These are phyloP conservation scores for Coelastrella sp. DNA, from an alignment of 139 green algal genomes.

Conservation along the genomic window DNA sequence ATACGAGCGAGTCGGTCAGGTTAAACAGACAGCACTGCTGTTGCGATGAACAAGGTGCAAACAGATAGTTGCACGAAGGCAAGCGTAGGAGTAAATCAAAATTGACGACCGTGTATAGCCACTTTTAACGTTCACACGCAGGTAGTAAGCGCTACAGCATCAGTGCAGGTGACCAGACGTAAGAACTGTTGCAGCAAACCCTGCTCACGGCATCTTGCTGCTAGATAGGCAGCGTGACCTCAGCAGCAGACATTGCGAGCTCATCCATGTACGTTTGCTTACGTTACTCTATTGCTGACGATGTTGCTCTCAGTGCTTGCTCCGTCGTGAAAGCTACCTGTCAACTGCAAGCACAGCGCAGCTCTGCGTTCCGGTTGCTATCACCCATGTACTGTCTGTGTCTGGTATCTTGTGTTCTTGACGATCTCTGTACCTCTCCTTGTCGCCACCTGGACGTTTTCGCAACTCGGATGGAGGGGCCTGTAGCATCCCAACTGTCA, in stretches of 20 bases:
- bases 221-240: no score
- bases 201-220: not conserved
- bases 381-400: not conserved
- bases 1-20: not conserved
- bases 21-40: not conserved
- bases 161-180: constrained; percentile 1
- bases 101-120: not conserved
- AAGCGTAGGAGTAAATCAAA: not conserved
- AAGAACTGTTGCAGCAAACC: constrained; percentile 5
- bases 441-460: no score
- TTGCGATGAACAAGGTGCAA: not conserved
- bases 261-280: not conserved
- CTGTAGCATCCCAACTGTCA: no score
- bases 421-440: not conserved
- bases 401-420: not conserved
- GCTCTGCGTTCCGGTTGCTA: not conserved
- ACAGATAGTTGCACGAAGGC: not conserved
- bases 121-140: not conserved
- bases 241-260: not conserved
- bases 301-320: not conserved
- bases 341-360: not conserved
- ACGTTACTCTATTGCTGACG: not conserved
- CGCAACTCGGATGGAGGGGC: no score
- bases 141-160: not conserved
- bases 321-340: not conserved